Evolutionary conservation across 352 stramenopile genomes (phyloP).

Genomic region (Pythium rhizo-oryzae): DNA sequence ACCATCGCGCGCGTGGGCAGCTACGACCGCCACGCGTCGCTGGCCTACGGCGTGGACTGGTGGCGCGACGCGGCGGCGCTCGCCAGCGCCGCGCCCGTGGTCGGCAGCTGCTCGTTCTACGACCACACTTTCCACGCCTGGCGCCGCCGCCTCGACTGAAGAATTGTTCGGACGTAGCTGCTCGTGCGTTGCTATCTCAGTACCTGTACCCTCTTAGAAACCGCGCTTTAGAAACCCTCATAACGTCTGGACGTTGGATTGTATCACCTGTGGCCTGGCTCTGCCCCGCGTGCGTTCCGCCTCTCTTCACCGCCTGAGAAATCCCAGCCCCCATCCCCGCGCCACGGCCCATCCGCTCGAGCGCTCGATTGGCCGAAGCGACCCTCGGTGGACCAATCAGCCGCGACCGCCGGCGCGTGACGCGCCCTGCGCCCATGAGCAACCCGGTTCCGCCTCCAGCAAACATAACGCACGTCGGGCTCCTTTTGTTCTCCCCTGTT

Average conservation of each 20-base stretch:
- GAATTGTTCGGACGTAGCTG: background rate
- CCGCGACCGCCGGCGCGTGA: background rate
- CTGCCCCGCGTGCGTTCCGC: background rate
- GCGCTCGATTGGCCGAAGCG: constrained; percentile 11
- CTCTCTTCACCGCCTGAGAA: constrained; percentile 12
- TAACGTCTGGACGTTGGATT: background rate
- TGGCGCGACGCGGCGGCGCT: constrained; percentile 53
- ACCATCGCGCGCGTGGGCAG: constrained; percentile 28
- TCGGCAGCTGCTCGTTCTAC: constrained; percentile 86
- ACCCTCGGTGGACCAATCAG: constrained; percentile 16
- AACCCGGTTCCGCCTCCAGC: background rate
- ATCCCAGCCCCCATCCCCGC: background rate
- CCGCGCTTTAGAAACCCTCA: background rate
- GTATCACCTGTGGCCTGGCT: background rate
- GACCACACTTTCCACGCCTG: constrained; percentile 79
- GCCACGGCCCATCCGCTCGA: background rate
- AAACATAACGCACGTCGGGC: background rate
- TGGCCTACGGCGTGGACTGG: constrained; percentile 89
- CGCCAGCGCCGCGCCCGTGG: constrained; percentile 38
- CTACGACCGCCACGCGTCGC: constrained; percentile 71
- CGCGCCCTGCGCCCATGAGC: constrained; percentile 16
- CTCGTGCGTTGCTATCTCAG: constrained; percentile 13
- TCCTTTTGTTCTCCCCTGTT: background rate
- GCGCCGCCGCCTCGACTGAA: constrained; percentile 25
- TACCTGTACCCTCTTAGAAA: constrained; percentile 13